Evolutionary conservation across 192 early-diverging fungal species (phyloP), one percentile per base, ranked within the genome.

Genomic region (Entophlyctis luteolus): DNA sequence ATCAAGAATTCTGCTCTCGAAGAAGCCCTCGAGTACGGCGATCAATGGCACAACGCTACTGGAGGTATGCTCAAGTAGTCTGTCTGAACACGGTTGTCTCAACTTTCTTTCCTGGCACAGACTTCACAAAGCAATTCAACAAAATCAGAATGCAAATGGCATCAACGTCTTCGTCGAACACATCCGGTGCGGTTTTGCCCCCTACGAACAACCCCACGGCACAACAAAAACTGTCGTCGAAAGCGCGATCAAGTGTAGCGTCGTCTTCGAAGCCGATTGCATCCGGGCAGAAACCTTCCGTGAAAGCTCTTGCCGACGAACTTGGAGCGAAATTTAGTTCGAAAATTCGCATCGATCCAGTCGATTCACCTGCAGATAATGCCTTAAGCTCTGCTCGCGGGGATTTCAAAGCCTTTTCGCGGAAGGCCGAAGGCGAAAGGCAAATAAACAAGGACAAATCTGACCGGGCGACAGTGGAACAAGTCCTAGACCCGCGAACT

Each of bases 401-500:
- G 46, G 88, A 86, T 65, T 77, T 82, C 37, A 84, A 81, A 60
- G 72, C 79, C 52, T 81, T 84, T 38, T 84, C 85, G 37, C 46
- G 66, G 31, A 72, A 76, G 42, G 67, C 52, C 32, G 73, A 76
- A 48, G 70, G 56, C 3, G 74, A 62, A 2, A 58, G n/a, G 23
- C 42, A 32, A 58, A 73, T 36, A 27, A 74, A 84, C 54, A 91
- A 84, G 56, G 96, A 98, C 77, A 97, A 96, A 73, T 81, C 94
- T 0, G 94, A 97, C 63, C 85, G 96, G 14, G 96, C 96, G 0
- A 98, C 96, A 0, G 89, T 91, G 2, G 96, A 98, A 74, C 95
- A 97, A 72, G 96, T 98, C 3, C 79, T 98, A 16, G 96, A 98
- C 75, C 93, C 93, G n/a, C 90, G 95, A 22, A 98, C 96, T 4